phyloP scores from a whole-genome alignment of 805 yeast genomes.

The Kodamaea kakaduensis region DNA sequence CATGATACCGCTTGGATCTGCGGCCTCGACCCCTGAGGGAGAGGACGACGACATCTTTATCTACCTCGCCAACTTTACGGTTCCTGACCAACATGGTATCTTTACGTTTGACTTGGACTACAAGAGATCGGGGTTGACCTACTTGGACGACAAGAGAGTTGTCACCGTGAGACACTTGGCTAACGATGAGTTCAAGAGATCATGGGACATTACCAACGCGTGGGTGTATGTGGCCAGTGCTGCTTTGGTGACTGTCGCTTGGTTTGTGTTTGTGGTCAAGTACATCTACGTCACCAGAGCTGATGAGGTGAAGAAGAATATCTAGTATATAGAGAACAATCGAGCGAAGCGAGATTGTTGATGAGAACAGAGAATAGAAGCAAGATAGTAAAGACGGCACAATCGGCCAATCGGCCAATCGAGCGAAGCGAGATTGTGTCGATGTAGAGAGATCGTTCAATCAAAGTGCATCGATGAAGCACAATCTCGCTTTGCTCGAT shows the following conservation, averaged over 20 bases:
- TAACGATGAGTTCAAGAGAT: constrained; percentile 89
- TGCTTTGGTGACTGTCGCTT: constrained; percentile 61
- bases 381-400: too few relatives aligned
- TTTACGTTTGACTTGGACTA: constrained; percentile 81
- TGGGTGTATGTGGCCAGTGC: constrained; percentile 86
- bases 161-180: constrained; percentile 92
- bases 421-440: too few relatives aligned
- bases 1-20: constrained; percentile 43
- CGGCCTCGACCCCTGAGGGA: constrained; percentile 27
- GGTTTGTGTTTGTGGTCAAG: constrained; percentile 72
- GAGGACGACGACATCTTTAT: constrained; percentile 42
- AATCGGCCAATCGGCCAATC: too few relatives aligned
- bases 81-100: constrained; percentile 97
- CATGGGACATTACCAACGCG: constrained; percentile 89
- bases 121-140: constrained; percentile 71
- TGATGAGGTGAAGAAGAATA: constrained; percentile 26
- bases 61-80: constrained; percentile 53
- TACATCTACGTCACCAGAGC: constrained; percentile 46
- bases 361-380: too few relatives aligned
- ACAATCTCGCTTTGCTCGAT: too few relatives aligned
- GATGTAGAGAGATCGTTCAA: too few relatives aligned
- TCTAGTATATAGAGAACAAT: too few relatives aligned
- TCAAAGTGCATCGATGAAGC: too few relatives aligned
- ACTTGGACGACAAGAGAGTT: constrained; percentile 57
- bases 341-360: too few relatives aligned